Evolutionary conservation across 768 basidiomycete genomes (phyloP).

Genomic region (Podaxis sp.): DNA sequence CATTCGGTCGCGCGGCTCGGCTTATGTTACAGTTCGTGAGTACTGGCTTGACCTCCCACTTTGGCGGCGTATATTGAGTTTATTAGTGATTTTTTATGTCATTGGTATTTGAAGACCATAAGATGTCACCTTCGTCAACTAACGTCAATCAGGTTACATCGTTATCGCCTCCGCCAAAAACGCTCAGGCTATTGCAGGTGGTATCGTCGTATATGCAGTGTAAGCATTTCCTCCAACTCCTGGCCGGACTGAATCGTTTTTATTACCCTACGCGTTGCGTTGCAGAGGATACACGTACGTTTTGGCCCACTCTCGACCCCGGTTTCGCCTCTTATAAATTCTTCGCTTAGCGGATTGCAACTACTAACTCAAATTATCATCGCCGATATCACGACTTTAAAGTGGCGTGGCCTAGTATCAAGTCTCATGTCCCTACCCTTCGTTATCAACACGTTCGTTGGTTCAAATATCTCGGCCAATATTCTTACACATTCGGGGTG

Average conservation of each 20-base stretch:
- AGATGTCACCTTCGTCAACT: background rate
- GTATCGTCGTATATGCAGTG: slow-evolving; percentile 56
- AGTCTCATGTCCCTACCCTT: slow-evolving; percentile 27
- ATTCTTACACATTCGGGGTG: slow-evolving; percentile 42
- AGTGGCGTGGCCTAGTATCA: slow-evolving; percentile 50
- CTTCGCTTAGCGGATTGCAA: slow-evolving; percentile 47
- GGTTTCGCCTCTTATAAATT: background rate
- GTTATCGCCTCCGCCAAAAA: slow-evolving; percentile 48
- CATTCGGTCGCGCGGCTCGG: slow-evolving; percentile 60
- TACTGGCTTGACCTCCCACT: slow-evolving; percentile 10
- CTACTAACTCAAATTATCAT: slow-evolving; percentile 61
- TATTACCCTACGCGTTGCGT: slow-evolving; percentile 17
- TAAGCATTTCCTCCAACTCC: slow-evolving; percentile 21
- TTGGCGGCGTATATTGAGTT: background rate
- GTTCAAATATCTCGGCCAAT: slow-evolving; percentile 54
- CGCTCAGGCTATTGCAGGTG: slow-evolving; percentile 42
- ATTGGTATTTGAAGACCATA: slow-evolving; percentile 29
- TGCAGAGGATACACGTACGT: slow-evolving; percentile 57
- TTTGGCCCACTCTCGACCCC: background rate
- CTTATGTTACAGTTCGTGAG: slow-evolving; percentile 55
- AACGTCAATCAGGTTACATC: slow-evolving; percentile 34
- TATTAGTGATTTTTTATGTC: slow-evolving; percentile 53
- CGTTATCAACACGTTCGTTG: slow-evolving; percentile 60
- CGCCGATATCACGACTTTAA: slow-evolving; percentile 55
- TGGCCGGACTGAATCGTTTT: background rate